Percentiles rank a stretch among this genome's conserved stretches.
These are phyloP conservation scores for Sungouiozyma intestinalis DNA, from an alignment of 805 yeast species.

Conservation along the genomic window DNA sequence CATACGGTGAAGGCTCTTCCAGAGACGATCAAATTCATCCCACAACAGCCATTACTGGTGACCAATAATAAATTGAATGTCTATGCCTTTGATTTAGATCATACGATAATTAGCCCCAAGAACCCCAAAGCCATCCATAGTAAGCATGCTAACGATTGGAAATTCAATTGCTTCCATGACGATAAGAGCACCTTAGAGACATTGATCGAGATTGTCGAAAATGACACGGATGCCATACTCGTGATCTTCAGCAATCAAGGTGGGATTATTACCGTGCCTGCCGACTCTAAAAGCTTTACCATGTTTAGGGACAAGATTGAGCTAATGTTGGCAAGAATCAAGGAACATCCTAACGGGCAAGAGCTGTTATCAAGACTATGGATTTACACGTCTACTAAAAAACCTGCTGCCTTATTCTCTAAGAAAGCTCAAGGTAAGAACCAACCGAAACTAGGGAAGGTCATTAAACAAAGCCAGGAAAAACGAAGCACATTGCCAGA, in stretches of 20 bases:
- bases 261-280: constrained; percentile 30
- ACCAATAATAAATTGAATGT: constrained; percentile 17
- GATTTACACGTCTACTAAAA: constrained; percentile 57
- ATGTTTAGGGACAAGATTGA: constrained; percentile 36
- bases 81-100: constrained; percentile 81
- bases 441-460: background rate
- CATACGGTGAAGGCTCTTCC: constrained; percentile 33
- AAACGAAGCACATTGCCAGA: background rate
- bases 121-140: constrained; percentile 41
- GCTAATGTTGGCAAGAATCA: constrained; percentile 27
- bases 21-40: constrained; percentile 35
- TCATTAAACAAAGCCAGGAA: background rate
- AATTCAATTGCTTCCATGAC: constrained; percentile 38
- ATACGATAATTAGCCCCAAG: constrained; percentile 59
- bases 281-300: constrained; percentile 24
- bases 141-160: constrained; percentile 62
- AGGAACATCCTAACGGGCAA: constrained; percentile 18
- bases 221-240: constrained; percentile 29
- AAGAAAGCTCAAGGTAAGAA: constrained; percentile 2
- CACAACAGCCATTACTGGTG: constrained; percentile 13
- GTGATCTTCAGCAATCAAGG: constrained; percentile 87
- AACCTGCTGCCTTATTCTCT: constrained; percentile 29
- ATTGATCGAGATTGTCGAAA: constrained; percentile 9
- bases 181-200: constrained; percentile 11
- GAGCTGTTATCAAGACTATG: constrained; percentile 26